A percentile compares a stretch with the other conserved stretches of the same genome.
These are phyloP conservation scores for Dothideomycetidae sp. DNA, from an alignment of 2,329 filamentous ascomycete species.

Conservation along the genomic window DNA sequence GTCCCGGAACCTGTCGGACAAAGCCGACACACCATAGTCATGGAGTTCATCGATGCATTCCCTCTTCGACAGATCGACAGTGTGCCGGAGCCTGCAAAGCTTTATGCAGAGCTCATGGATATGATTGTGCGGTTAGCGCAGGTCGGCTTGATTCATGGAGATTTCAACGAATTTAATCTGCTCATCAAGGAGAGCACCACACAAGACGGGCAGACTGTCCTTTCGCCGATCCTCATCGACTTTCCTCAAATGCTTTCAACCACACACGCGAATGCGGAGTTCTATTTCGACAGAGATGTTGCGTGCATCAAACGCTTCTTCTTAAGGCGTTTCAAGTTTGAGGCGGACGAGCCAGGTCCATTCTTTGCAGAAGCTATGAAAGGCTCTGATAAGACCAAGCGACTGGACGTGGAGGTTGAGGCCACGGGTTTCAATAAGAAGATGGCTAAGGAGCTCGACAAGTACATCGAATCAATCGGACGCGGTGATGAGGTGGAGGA, in stretches of 20 bases:
- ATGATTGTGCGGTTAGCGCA: conserved; percentile 73
- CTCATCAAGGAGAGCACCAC: conserved; percentile 60
- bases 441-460: conserved; percentile 86
- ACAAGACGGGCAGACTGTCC: conserved; percentile 26
- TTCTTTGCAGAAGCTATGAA: conserved; percentile 77
- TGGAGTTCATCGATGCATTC: conserved; percentile 85
- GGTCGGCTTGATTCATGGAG: conserved; percentile 86
- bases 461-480: conserved; percentile 63
- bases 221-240: conserved; percentile 82
- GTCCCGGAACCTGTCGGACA: conserved; percentile 81
- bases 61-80: conserved; percentile 77
- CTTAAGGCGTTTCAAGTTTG: conserved; percentile 74
- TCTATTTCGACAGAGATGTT: conserved; percentile 95
- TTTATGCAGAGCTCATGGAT: conserved; percentile 83
- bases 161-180: conserved; percentile 99
- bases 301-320: conserved; percentile 94
- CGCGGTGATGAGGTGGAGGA: conserved; percentile 36
- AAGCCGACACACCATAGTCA: conserved; percentile 89
- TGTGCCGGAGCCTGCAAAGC: conserved; percentile 66
- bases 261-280: conserved; percentile 83
- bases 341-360: conserved; percentile 65
- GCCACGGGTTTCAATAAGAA: conserved; percentile 94
- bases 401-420: conserved; percentile 77
- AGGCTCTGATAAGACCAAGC: conserved; percentile 48
- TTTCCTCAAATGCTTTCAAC: conserved; percentile 98